These are phyloP conservation scores for Rhodocollybia butyracea DNA, from an alignment of 768 basidiomycete genomes.

Conservation along the genomic window DNA sequence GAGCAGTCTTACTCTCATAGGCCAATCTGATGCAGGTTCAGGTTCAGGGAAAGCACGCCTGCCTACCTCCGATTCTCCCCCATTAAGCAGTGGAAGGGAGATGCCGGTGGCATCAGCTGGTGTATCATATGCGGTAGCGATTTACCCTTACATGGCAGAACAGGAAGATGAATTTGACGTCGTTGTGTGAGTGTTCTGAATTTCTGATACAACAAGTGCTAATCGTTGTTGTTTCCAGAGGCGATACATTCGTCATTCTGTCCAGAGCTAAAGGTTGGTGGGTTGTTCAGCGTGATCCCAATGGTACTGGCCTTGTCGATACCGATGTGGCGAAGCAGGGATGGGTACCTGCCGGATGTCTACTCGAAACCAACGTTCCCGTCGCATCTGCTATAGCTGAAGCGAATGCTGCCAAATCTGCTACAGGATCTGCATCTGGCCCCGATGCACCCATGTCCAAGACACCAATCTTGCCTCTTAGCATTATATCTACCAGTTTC, in stretches of 20 bases:
- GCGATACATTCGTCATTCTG: slow-evolving; percentile 90
- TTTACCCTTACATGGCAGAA: slow-evolving; percentile 98
- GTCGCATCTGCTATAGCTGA: slow-evolving; percentile 86
- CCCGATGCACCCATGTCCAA: slow-evolving; percentile 38
- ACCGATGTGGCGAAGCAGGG: slow-evolving; percentile 80
- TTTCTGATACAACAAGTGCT: background rate
- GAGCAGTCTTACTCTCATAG: background rate
- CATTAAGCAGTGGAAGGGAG: slow-evolving; percentile 26
- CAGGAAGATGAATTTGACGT: slow-evolving; percentile 99
- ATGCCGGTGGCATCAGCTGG: slow-evolving; percentile 45
- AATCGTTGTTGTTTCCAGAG: slow-evolving; percentile 40
- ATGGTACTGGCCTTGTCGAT: slow-evolving; percentile 76
- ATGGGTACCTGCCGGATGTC: slow-evolving; percentile 97
- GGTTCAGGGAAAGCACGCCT: background rate
- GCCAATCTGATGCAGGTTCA: background rate
- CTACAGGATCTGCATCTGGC: slow-evolving; percentile 29
- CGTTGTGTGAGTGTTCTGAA: slow-evolving; percentile 65
- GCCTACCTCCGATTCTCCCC: slow-evolving; percentile 1
- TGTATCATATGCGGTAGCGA: slow-evolving; percentile 93
- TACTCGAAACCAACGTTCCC: slow-evolving; percentile 90
- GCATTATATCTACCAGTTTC: slow-evolving; percentile 96
- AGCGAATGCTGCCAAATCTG: slow-evolving; percentile 62
- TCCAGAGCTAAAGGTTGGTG: slow-evolving; percentile 98
- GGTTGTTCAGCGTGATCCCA: slow-evolving; percentile 94
- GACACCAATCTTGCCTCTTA: slow-evolving; percentile 83